Evolutionary conservation across 1,284 basidiomycete genomes (phyloP), one percentile per base, ranked within the genome.

Genomic region (Malassezia yamatoensis): DNA sequence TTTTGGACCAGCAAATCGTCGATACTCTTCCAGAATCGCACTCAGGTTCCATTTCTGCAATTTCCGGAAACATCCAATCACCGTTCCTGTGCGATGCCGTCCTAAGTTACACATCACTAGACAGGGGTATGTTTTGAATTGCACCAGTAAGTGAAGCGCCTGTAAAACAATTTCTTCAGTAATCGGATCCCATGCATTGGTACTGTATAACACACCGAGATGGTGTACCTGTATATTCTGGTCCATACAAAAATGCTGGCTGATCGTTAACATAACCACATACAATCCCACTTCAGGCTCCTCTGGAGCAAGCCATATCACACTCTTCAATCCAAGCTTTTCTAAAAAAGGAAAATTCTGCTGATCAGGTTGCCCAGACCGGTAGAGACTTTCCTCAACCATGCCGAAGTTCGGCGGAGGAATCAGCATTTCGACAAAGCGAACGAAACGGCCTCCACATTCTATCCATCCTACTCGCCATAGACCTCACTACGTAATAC

Each of bases 301-400:
- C 63, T 81, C 79, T 1, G 80, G 79, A 0, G 79, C 80, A 4
- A 80, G 77, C 79, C 79, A 81, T 58, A 80, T 77, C 49, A 80
- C 75, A 4, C 75, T 77, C 54, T 73, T 76, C 41, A 81, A 66
- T 7, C 75, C 68, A 18, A 81, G 74, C 61, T 79, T 78, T 63
- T 80, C 79, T 29, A 81, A 67, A 54, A 81, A 80, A 1, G 78
- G 78, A 58, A 80, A 79, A 68, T 80, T 80, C 61, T 80, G 76
- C 60, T 79, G 78, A 41, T 78, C 78, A 1, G 80, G 79, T 62
- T 80, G 79, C 9, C 78, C 78, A 15, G 78, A 79, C 3, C 79
- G 73, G 59, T 79, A 79, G 52, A 80, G 78, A 41, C 77, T 77
- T 70, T 80, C 79, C 66, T 80, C 79, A 49, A 80, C 78, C 63